Conservation (phyloP, 2,329 filamentous ascomycete species). For the Trichoderma sp. region DNA sequence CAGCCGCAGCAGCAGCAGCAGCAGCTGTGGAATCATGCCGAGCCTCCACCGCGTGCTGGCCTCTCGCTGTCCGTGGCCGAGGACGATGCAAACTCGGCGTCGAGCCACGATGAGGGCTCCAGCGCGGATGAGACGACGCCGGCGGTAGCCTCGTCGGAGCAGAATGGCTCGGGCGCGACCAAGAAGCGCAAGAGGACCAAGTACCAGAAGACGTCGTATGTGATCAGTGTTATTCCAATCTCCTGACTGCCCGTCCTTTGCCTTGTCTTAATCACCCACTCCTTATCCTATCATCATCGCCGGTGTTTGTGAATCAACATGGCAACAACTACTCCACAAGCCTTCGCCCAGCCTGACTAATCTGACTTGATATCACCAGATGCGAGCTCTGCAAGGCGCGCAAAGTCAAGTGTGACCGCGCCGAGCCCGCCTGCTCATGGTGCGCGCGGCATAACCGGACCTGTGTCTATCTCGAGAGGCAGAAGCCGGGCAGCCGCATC, state of each 20-base stretch:
- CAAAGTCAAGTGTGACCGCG: conserved; percentile 55
- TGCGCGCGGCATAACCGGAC: conserved; percentile 67
- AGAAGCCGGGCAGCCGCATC: conserved; percentile 68
- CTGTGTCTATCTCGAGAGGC: conserved; percentile 71
- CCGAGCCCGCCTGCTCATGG: conserved; percentile 69
- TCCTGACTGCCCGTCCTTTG: not conserved
- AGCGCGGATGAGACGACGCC: conserved; percentile 42
- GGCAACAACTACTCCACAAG: too few species aligned
- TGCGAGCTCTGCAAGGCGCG: conserved; percentile 52
- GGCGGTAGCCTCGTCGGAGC: conserved; percentile 28
- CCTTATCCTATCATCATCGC: not conserved
- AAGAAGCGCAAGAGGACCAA: conserved; percentile 48
- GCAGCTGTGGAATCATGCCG: conserved; percentile 38
- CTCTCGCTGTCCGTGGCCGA: conserved; percentile 39
- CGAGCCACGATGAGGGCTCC: conserved; percentile 45
- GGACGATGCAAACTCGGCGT: conserved; percentile 43
- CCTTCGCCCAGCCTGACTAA: not conserved
- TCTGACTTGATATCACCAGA: conserved; percentile 34
- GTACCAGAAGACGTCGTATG: conserved; percentile 50
- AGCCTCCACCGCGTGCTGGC: conserved; percentile 20
- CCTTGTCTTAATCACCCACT: not conserved
- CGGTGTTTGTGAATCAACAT: too few species aligned
- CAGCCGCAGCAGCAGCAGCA: conserved; percentile 23
- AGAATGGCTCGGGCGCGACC: conserved; percentile 36
- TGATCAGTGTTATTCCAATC: not conserved